Evolutionary conservation across 139 green algal species (phyloP), one percentile per base, ranked within the genome.

Genomic region (Picocystis salinarum): DNA sequence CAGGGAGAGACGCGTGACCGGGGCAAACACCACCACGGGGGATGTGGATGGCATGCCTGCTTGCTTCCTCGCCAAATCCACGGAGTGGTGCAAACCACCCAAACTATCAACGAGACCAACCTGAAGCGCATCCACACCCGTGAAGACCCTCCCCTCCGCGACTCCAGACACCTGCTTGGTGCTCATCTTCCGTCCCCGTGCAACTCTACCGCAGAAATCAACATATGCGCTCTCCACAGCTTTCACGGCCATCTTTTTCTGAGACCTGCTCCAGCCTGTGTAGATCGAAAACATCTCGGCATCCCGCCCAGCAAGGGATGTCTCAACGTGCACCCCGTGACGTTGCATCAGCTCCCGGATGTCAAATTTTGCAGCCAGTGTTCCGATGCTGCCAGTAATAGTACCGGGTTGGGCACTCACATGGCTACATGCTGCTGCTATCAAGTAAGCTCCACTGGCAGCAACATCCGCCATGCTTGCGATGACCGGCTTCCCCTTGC

Each of bases 281-380:
- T 59, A 66, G 29, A 56, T 48, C 4, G 37, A 56, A 17, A 55
- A n/a, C n/a, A n/a, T n/a, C n/a, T n/a, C n/a, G n/a, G n/a, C n/a
- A n/a, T n/a, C n/a, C n/a, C n/a, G n/a, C n/a, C n/a, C n/a, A n/a
- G n/a, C n/a, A n/a, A n/a, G n/a, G n/a, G n/a, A n/a, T n/a, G n/a
- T n/a, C n/a, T n/a, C n/a, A n/a, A n/a, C n/a, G n/a, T n/a, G n/a
- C n/a, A n/a, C 40, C 31, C 61, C 61, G 7, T 42, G 33, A 15
- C 59, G 36, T 3, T 18, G 23, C 20, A 53, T 29, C 17, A 56
- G 33, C 17, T 48, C 24, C 1, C 18, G 18, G 28, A 61, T 12
- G 5, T 46, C 39, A 42, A 39, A 30, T 33, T 73, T 53, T 7
- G 31, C 17, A 17, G 49, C 47, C 18, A 55, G 47, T 25, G 64